phyloP scores from a whole-genome alignment of 495 filamentous ascomycete species.

The Aspergillus campestris region DNA sequence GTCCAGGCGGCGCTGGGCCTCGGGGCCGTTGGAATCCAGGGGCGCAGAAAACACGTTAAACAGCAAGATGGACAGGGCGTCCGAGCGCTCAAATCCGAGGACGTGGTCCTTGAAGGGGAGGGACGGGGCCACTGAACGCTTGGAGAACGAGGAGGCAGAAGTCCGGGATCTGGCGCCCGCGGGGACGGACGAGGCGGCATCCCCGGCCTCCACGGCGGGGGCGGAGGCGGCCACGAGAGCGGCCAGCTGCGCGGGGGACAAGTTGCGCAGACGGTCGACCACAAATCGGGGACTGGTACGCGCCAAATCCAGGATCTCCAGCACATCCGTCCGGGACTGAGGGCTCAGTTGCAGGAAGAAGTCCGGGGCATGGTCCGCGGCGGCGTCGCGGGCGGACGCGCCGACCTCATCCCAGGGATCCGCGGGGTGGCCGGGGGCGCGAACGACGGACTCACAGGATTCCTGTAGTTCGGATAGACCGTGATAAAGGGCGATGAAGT shows the following conservation, averaged over 20 bases:
- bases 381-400: constrained; percentile 20
- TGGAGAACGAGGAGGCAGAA: constrained; percentile 35
- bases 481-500: constrained; percentile 80
- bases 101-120: constrained; percentile 35
- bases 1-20: constrained; percentile 71
- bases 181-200: constrained; percentile 67
- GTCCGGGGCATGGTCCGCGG: constrained; percentile 44
- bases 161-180: constrained; percentile 56
- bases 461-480: constrained; percentile 81
- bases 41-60: constrained; percentile 73
- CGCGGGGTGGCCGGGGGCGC: constrained; percentile 27
- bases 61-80: constrained; percentile 76
- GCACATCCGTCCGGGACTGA: constrained; percentile 61
- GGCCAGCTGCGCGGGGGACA: constrained; percentile 66
- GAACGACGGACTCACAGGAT: constrained; percentile 63
- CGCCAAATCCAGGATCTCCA: constrained; percentile 73
- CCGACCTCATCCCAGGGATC: constrained; percentile 34
- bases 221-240: constrained; percentile 66
- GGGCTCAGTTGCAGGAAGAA: constrained; percentile 77
- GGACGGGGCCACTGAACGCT: constrained; percentile 53
- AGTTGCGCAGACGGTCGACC: constrained; percentile 63
- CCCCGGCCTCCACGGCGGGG: constrained; percentile 65
- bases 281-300: constrained; percentile 81
- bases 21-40: constrained; percentile 64
- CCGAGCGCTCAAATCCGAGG: constrained; percentile 73